phyloP scores from a whole-genome alignment of 2,329 filamentous ascomycete genomes.

The Botryotinia calthae region DNA sequence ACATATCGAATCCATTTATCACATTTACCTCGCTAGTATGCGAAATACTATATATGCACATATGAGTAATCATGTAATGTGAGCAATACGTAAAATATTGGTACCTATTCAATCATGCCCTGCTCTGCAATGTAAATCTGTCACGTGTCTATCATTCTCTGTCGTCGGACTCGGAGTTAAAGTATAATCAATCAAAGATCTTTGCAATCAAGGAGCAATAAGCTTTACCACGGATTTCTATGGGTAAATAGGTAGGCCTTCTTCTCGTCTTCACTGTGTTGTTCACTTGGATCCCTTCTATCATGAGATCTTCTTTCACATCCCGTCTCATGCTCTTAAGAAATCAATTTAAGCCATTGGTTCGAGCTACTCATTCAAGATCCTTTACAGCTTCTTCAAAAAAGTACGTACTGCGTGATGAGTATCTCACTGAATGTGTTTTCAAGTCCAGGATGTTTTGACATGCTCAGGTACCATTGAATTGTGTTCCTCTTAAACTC shows the following conservation, averaged over 20 bases:
- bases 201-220: background rate
- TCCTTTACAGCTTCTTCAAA: background rate
- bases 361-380: background rate
- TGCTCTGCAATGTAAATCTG: background rate
- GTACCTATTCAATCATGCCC: background rate
- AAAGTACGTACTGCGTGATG: constrained; percentile 4
- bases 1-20: background rate
- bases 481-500: background rate
- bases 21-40: no score
- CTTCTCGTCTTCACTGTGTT: background rate
- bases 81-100: background rate
- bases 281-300: background rate
- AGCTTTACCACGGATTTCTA: background rate
- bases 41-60: no score
- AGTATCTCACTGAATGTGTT: background rate
- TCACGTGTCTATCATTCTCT: background rate
- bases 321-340: constrained; percentile 8
- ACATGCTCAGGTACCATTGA: background rate
- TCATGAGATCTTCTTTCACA: constrained; percentile 2
- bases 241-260: background rate
- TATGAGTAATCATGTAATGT: no score
- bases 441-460: background rate
- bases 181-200: background rate
- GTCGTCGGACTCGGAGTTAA: constrained; percentile 4
- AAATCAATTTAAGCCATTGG: background rate